Conservation (phyloP, 208 protist species). For the Polymyxa betae region DNA sequence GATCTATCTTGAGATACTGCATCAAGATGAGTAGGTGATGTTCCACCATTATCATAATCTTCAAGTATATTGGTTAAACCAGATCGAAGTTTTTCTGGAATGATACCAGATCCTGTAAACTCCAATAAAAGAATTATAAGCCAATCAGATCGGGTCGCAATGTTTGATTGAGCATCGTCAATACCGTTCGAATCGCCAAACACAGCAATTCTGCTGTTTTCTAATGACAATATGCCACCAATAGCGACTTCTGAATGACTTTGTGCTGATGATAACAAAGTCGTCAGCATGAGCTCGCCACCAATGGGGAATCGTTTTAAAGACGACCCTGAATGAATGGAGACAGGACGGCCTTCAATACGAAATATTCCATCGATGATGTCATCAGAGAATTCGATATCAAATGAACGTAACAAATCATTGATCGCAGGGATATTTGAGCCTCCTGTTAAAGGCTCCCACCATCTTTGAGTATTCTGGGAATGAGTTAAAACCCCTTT, state of each 20-base stretch:
- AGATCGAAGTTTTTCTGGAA: not conserved
- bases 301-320: not conserved
- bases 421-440: constrained; percentile 86
- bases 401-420: constrained; percentile 77
- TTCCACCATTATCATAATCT: not conserved
- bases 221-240: not conserved
- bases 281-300: not conserved
- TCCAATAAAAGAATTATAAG: constrained; percentile 54
- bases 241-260: not conserved
- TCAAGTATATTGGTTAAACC: not conserved
- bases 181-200: constrained; percentile 77
- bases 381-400: constrained; percentile 73
- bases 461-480: constrained; percentile 80
- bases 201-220: constrained; percentile 63
- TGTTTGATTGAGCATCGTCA: constrained; percentile 59
- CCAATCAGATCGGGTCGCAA: constrained; percentile 60
- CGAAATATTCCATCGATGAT: constrained; percentile 67
- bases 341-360: not conserved
- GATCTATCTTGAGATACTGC: too few relatives aligned
- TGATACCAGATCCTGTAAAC: not conserved
- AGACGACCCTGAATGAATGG: not conserved
- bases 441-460: constrained; percentile 76
- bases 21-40: too few relatives aligned
- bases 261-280: not conserved
- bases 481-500: not conserved